phyloP scores from a whole-genome alignment of 176 grass and related monocot genomes.

The Eragrostis nindensis region DNA sequence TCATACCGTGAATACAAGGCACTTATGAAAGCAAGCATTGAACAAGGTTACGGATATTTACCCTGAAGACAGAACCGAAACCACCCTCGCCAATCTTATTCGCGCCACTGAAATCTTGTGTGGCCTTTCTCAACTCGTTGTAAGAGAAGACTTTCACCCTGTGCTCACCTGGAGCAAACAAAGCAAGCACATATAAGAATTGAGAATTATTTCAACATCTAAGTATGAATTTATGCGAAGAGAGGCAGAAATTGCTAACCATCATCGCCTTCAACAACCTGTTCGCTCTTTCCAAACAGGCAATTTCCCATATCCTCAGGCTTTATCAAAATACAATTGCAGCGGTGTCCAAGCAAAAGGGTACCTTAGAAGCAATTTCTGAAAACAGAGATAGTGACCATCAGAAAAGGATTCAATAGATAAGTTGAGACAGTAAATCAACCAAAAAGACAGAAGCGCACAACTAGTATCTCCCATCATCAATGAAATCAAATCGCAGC shows the following conservation, averaged over 20 bases:
- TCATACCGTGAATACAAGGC: background rate
- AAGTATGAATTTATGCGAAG: background rate
- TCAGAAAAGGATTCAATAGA: slow-evolving; percentile 13
- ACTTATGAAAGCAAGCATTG: background rate
- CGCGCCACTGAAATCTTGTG: slow-evolving; percentile 60
- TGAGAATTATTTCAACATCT: background rate
- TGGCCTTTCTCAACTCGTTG: slow-evolving; percentile 83
- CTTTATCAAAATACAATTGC: background rate
- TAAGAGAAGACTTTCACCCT: slow-evolving; percentile 71
- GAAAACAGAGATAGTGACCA: background rate
- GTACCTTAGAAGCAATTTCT: slow-evolving; percentile 12
- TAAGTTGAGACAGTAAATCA: background rate
- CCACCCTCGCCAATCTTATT: slow-evolving; percentile 95
- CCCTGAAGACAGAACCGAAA: slow-evolving; percentile 88
- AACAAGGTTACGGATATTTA: slow-evolving; percentile 34
- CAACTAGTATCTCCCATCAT: background rate
- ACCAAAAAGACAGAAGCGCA: background rate
- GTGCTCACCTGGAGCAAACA: slow-evolving; percentile 50
- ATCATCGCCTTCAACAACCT: slow-evolving; percentile 35
- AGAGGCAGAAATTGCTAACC: slow-evolving; percentile 27
- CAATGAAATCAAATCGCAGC: background rate
- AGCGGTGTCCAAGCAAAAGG: background rate
- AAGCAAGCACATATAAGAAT: slow-evolving; percentile 31
- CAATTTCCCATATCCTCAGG: slow-evolving; percentile 42
- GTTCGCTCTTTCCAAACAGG: slow-evolving; percentile 36